phyloP scores from a whole-genome alignment of 192 early-diverging fungal genomes.

The Rhizophagus prolifer region DNA sequence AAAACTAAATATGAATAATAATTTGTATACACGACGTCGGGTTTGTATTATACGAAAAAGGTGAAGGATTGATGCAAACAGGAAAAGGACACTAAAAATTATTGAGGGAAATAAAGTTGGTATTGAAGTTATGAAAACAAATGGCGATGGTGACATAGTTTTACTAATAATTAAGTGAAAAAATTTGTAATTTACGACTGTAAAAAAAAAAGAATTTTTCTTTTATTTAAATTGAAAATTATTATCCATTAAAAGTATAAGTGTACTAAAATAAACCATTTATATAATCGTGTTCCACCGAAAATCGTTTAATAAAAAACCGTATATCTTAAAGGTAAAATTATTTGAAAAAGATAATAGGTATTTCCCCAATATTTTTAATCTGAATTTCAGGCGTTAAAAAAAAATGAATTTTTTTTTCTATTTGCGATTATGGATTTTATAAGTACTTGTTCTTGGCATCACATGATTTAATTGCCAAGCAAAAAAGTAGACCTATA shows the following conservation, averaged over 20 bases:
- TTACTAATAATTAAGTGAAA: not conserved
- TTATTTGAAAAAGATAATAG: no score
- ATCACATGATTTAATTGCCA: not conserved
- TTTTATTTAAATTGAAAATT: no score
- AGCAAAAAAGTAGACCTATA: not conserved
- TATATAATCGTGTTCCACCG: no score
- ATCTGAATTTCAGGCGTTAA: not conserved
- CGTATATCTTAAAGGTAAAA: not conserved
- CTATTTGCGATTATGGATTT: no score
- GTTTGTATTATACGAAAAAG: slow-evolving; percentile 7
- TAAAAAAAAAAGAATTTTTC: not conserved
- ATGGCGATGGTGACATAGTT: not conserved
- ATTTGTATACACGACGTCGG: not conserved
- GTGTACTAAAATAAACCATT: no score
- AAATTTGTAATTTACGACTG: not conserved
- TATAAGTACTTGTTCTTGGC: not conserved
- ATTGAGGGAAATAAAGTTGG: slow-evolving; percentile 1
- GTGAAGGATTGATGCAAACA: not conserved
- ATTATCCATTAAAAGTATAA: no score
- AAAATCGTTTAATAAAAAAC: not conserved
- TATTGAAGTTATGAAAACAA: not conserved
- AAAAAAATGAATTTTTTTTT: not conserved
- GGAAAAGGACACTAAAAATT: not conserved
- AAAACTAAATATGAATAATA: not conserved
- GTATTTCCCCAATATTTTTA: not conserved